These are phyloP conservation scores for Fusarium duplospermum DNA, from an alignment of 2,329 filamentous ascomycete genomes.

Conservation along the genomic window DNA sequence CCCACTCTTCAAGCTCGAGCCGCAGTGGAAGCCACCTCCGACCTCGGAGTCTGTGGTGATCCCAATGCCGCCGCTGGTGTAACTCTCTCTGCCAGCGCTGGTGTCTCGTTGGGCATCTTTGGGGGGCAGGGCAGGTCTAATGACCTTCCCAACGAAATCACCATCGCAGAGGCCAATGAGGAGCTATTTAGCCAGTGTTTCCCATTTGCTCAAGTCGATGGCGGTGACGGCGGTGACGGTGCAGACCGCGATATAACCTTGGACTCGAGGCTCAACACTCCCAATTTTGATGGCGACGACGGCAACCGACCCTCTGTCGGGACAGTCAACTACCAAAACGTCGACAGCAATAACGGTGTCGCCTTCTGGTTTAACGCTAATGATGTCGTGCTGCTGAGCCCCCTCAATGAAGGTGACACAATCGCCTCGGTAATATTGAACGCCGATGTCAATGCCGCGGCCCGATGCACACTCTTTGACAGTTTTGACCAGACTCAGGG, in stretches of 20 bases:
- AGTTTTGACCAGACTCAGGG: neutral
- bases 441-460: neutral
- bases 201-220: constrained; percentile 1
- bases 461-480: neutral
- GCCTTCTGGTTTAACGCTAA: neutral
- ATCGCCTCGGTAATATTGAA: neutral
- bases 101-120: constrained; percentile 2
- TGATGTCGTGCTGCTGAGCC: constrained; percentile 2
- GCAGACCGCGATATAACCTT: neutral
- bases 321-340: neutral
- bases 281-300: neutral
- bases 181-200: constrained; percentile 1
- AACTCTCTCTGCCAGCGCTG: neutral
- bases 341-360: neutral
- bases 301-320: neutral
- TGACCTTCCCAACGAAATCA: neutral
- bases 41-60: constrained; percentile 1
- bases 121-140: neutral
- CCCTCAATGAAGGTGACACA: constrained; percentile 4
- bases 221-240: neutral
- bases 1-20: constrained; percentile 2
- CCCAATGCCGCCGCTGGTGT: neutral
- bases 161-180: neutral
- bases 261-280: neutral
- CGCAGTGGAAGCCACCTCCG: neutral